Evolutionary conservation across 1,284 basidiomycete genomes (phyloP), one percentile per base, ranked within the genome.

Genomic region (Neonothopanus nambi): DNA sequence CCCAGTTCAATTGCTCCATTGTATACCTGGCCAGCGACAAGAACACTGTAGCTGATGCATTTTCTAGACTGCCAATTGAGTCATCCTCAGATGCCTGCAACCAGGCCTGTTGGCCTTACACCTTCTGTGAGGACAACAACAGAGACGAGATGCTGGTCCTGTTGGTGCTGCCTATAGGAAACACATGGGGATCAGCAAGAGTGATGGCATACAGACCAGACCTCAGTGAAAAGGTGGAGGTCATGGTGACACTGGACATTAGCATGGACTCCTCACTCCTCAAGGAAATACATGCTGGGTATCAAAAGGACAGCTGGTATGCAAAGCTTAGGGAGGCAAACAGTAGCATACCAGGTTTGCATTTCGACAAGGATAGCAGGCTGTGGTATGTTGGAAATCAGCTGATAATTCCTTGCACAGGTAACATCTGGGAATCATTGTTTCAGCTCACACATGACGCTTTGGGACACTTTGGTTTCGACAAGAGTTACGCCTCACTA

Each of bases 1-100:
- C 60, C 0, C 66, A 77, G 18, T 78, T 66, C 33, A 66, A 72
- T 33, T 66, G 63, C 28, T 51, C 62, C 0, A 68, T 76, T 21
- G 43, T 54, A 0, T 75, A 78, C 47, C 55, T 77, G 8, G 41
- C 28, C 13, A 54, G 54, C 5, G 33, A 55, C 6, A 36, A 48
- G 12, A 57, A 57, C 30, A 47, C 53, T 24, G 53, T 40, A 4
- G 56, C 56, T 1, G 56, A 57, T 35, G 52, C 52, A 4, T 26
- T 57, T 5, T 57, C 56, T n/a, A 40, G 48, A 8, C 7, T 48
- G 18, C 48, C 30, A 3, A n/a, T 18, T 2, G 41, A 43, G 1
- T 35, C 33, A 5, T 1, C 40, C 17, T 2, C 17, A 2, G 41
- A 17, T 1, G 50, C 7, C 5, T 2, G 3, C 4, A n/a, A 17